Conservation (phyloP, 2,329 filamentous ascomycete genomes). For the Epichloe baconii region DNA sequence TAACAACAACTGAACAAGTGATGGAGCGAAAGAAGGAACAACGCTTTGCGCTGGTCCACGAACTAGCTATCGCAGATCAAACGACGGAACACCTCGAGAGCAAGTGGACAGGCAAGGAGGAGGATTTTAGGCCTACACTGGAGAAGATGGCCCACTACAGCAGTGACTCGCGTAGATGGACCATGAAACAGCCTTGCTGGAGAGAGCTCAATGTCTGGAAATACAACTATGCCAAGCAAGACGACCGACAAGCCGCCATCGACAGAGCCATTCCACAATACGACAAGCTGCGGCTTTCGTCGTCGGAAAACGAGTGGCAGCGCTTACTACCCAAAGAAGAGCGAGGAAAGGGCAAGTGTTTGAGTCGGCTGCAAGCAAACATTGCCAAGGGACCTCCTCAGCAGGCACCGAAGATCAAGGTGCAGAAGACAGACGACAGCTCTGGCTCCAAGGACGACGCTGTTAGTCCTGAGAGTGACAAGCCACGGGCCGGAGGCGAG, state of each 20-base stretch:
- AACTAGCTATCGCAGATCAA: slow-evolving; percentile 42
- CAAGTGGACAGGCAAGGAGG: slow-evolving; percentile 37
- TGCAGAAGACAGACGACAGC: slow-evolving; percentile 36
- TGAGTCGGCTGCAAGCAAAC: slow-evolving; percentile 48
- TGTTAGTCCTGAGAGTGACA: slow-evolving; percentile 17
- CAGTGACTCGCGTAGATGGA: slow-evolving; percentile 36
- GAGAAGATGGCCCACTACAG: slow-evolving; percentile 46
- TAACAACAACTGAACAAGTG: slow-evolving; percentile 37
- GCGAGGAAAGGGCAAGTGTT: slow-evolving; percentile 42
- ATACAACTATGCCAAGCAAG: slow-evolving; percentile 40
- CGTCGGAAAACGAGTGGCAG: slow-evolving; percentile 47
- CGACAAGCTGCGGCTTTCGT: slow-evolving; percentile 43
- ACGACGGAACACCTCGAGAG: slow-evolving; percentile 34
- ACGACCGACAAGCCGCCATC: slow-evolving; percentile 45
- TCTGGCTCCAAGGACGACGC: slow-evolving; percentile 26
- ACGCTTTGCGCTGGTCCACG: slow-evolving; percentile 43
- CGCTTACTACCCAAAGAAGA: slow-evolving; percentile 44
- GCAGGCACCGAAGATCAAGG: slow-evolving; percentile 35
- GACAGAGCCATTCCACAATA: slow-evolving; percentile 47
- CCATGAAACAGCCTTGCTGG: slow-evolving; percentile 43
- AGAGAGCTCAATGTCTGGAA: slow-evolving; percentile 53
- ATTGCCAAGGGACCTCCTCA: slow-evolving; percentile 39
- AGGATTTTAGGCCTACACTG: slow-evolving; percentile 41
- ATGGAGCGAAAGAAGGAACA: slow-evolving; percentile 41
- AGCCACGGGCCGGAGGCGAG: slow-evolving; percentile 23